Evolutionary conservation across 352 stramenopile genomes (phyloP), one percentile per base, ranked within the genome.

Genomic region (Hyaloperonospora arabidopsidis): DNA sequence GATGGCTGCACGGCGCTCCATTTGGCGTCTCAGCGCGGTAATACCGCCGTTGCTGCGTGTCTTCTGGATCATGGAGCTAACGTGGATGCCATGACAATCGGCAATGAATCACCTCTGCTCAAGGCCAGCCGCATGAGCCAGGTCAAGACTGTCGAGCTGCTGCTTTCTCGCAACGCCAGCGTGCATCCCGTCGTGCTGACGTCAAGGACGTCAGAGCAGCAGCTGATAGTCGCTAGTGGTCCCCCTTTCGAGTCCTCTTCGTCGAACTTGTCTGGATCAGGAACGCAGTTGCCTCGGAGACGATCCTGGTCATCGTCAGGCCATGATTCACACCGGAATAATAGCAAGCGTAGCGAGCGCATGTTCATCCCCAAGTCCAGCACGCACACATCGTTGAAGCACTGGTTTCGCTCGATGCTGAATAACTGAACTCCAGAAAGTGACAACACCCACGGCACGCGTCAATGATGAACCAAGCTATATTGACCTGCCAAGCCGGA

Each of bases 51-150:
- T 4, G 82, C 65, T 36, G 68, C 74, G 39, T 85, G 65, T 34
- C 67, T 93, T 17, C 60, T 93, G 15, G 70, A 84, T 34, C 70
- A 84, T 35, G 82, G 82, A 54, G 82, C 82, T 35, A 51, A 89
- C 44, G 65, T 90, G 45, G 71, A 89, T 59, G 76, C 76, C 2
- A 57, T 74, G 45, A 93, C 79, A 2, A 56, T 73, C 14, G 63
- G 59, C 38, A 77, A 80, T 49, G 82, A 89, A 65, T 87, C 82
- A 21, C 67, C 79, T 46, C 61, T 90, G 44, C 63, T 90, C 36
- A 93, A 93, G 58, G 82, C 82, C 22, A 88, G 71, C 50, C 82
- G 81, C 57, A 89, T 93, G 79, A 86, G 75, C 49, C 79, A 93
- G 52, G 71, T 82, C 55, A 61, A 85, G 57, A 88, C 81, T 2